Evolutionary conservation across 495 filamentous ascomycete species (phyloP).

Genomic region (Halenospora varia): DNA sequence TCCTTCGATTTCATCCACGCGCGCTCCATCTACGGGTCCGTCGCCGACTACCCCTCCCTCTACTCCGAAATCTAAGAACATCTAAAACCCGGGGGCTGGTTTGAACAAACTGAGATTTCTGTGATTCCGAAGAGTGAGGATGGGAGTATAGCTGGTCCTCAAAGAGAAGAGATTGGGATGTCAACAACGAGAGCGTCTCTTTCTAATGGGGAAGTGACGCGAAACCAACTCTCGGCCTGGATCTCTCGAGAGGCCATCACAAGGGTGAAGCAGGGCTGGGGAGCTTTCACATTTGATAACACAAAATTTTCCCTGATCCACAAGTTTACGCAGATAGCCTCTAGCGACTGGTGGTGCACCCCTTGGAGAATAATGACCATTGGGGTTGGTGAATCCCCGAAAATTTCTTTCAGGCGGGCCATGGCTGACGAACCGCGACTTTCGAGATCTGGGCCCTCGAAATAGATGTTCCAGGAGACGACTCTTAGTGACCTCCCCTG

Average conservation of each 20-base stretch:
- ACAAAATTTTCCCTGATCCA: slow-evolving; percentile 20
- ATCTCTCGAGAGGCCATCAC: neutral
- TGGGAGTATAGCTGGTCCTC: too few species aligned
- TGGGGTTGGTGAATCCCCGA: slow-evolving; percentile 9
- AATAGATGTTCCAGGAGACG: slow-evolving; percentile 22
- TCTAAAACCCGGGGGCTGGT: too few species aligned
- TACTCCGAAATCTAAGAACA: too few species aligned
- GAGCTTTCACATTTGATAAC: slow-evolving; percentile 8
- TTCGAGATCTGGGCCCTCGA: neutral
- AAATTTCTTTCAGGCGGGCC: slow-evolving; percentile 6
- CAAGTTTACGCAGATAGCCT: slow-evolving; percentile 7
- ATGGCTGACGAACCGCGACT: slow-evolving; percentile 11
- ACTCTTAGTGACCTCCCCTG: slow-evolving; percentile 15
- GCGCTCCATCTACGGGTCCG: too few species aligned
- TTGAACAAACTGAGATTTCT: too few species aligned
- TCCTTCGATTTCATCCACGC: too few species aligned
- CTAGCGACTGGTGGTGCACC: slow-evolving; percentile 1
- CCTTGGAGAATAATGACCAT: slow-evolving; percentile 22
- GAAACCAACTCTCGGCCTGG: neutral
- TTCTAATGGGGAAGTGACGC: neutral
- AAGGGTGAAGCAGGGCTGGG: neutral
- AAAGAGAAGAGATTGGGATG: slow-evolving; percentile 19
- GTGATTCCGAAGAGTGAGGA: too few species aligned
- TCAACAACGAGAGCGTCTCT: slow-evolving; percentile 2
- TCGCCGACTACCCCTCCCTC: too few species aligned